Evolutionary conservation across 2,329 filamentous ascomycete species (phyloP).

Genomic region (Phaeoacremonium minimum): DNA sequence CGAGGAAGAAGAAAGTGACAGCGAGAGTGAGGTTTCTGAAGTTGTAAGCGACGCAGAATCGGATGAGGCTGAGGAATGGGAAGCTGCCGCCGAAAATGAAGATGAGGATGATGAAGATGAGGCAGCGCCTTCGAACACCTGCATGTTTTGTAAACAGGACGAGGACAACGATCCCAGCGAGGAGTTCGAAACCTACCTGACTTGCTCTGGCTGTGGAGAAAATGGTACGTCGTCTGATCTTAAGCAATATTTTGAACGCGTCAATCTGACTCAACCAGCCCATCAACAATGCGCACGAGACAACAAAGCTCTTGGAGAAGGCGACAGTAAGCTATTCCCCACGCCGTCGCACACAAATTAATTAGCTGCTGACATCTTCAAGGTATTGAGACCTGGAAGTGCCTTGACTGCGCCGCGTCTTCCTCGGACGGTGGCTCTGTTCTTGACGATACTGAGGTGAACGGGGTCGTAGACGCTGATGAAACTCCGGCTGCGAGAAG

Average conservation of each 20-base stretch:
- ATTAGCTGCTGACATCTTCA: slow-evolving; percentile 15
- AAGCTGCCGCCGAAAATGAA: slow-evolving; percentile 49
- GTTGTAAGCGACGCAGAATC: slow-evolving; percentile 28
- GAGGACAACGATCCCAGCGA: slow-evolving; percentile 80
- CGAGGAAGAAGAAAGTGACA: slow-evolving; percentile 31
- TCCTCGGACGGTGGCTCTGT: slow-evolving; percentile 13
- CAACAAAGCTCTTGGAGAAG: slow-evolving; percentile 56
- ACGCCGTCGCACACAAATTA: slow-evolving; percentile 4
- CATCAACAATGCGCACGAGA: slow-evolving; percentile 86
- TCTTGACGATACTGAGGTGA: slow-evolving; percentile 17
- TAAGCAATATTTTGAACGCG: too few species aligned
- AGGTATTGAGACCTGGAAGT: slow-evolving; percentile 46
- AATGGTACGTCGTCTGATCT: slow-evolving; percentile 59
- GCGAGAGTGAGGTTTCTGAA: slow-evolving; percentile 28
- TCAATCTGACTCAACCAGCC: too few species aligned
- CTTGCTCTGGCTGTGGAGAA: slow-evolving; percentile 74
- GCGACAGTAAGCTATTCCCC: slow-evolving; percentile 52
- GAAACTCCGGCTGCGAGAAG: slow-evolving; percentile 39
- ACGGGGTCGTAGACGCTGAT: slow-evolving; percentile 24
- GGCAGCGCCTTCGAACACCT: slow-evolving; percentile 37
- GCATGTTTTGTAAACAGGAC: slow-evolving; percentile 76
- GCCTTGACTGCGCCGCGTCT: slow-evolving; percentile 37
- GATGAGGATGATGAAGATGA: slow-evolving; percentile 56
- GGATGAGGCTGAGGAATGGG: slow-evolving; percentile 49
- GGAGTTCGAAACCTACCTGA: slow-evolving; percentile 74